These are phyloP conservation scores for Purpureocillium lavendulum DNA, from an alignment of 2,329 filamentous ascomycete species.

Conservation along the genomic window DNA sequence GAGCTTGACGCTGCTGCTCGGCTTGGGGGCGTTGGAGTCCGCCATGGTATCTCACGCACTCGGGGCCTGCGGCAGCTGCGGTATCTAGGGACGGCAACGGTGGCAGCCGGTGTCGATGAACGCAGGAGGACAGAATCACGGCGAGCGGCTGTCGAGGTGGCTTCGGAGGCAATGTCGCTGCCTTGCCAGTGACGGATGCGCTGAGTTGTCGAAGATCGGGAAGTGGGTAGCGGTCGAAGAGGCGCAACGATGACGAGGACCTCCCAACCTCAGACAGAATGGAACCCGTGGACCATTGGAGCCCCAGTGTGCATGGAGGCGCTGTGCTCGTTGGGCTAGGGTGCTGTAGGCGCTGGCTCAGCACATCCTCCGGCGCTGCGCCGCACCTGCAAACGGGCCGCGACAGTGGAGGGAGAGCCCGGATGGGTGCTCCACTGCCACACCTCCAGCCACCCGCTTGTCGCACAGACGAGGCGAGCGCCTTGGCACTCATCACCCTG, in stretches of 20 bases:
- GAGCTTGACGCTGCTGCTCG: constrained; percentile 99
- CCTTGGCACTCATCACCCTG: too few relatives aligned
- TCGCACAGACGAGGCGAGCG: not conserved
- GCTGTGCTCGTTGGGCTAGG: too few relatives aligned
- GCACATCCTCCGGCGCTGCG: too few relatives aligned
- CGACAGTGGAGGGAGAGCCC: too few relatives aligned
- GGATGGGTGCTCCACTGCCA: not conserved
- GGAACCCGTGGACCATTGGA: too few relatives aligned
- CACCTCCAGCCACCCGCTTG: not conserved
- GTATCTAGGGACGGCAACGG: not conserved
- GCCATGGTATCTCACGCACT: constrained; percentile 19
- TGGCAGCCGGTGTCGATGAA: not conserved
- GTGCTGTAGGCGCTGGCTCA: too few relatives aligned
- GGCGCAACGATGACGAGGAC: constrained; percentile 20
- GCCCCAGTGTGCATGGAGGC: too few relatives aligned
- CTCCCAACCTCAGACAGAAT: not conserved
- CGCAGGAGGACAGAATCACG: not conserved
- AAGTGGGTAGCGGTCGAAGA: constrained; percentile 3
- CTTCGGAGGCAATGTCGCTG: not conserved
- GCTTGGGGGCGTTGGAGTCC: constrained; percentile 64
- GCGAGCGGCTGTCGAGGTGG: not conserved
- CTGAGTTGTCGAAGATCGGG: too few relatives aligned
- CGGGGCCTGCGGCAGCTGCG: not conserved
- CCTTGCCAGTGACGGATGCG: not conserved
- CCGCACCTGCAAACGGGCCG: constrained; percentile 1